Evolutionary conservation across 768 basidiomycete genomes (phyloP), one percentile per base, ranked within the genome.

Genomic region (Tricholoma terreum): DNA sequence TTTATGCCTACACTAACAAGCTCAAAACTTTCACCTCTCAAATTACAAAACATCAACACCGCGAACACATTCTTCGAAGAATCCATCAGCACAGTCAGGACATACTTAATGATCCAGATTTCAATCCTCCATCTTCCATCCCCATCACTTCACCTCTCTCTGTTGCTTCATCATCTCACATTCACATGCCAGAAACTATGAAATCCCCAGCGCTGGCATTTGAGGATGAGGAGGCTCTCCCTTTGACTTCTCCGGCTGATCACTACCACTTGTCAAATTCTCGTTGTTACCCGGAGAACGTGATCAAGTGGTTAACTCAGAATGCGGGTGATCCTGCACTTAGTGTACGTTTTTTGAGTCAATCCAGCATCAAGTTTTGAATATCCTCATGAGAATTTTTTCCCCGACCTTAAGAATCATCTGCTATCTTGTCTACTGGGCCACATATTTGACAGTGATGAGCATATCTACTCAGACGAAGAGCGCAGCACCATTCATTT

Each of bases 321-420:
- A 45, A 27, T 27, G 22, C 43, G 22, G 43, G 24, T 45, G 43
- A 45, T 27, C 22, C 43, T 24, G 43, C 43, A 14, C 22, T 22
- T 11, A 45, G 43, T 21, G 43, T 45, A 27, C 14, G 11, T 45
- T 2, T 45, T n/a, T 15, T n/a, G n/a, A n/a, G n/a, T n/a, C n/a
- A n/a, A n/a, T n/a, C n/a, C 17, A 52, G n/a, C n/a, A n/a, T n/a
- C n/a, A n/a, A n/a, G n/a, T n/a, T n/a, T n/a, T n/a, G n/a, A n/a
- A n/a, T n/a, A n/a, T n/a, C n/a, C n/a, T n/a, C n/a, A n/a, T n/a
- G n/a, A 72, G 70, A 57, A 64, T 17, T 71, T 74, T 55, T 12
- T 66, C 3, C 40, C 63, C 0, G 60, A 71, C 21, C 65, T 77
- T 12, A 49, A 71, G 42, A 58, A 69, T 24, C 65, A 74, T 35